These are phyloP conservation scores for Candida argentea DNA, from an alignment of 805 yeast genomes.

Conservation along the genomic window DNA sequence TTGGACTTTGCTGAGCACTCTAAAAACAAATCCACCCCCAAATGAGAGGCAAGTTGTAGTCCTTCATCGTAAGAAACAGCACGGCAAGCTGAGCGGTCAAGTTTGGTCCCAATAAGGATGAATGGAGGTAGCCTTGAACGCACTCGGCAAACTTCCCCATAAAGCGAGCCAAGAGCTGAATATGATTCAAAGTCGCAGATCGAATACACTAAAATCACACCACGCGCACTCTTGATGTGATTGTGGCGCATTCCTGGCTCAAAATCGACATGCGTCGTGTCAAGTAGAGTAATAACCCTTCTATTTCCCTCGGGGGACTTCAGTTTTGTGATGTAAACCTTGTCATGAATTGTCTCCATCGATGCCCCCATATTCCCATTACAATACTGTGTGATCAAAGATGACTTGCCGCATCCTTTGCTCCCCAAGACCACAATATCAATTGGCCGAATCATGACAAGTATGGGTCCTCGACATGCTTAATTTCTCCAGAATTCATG, in stretches of 20 bases:
- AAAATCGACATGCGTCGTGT: constrained; percentile 17
- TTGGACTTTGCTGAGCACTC: constrained; percentile 19
- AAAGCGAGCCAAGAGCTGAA: constrained; percentile 17
- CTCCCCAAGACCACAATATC: constrained; percentile 23
- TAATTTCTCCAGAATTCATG: too few species aligned
- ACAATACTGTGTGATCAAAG: constrained; percentile 15
- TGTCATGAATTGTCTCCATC: constrained; percentile 13
- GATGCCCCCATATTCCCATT: constrained; percentile 12
- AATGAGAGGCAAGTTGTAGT: constrained; percentile 12
- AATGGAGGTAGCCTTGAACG: constrained; percentile 19
- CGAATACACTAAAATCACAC: constrained; percentile 22
- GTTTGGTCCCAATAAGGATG: constrained; percentile 20
- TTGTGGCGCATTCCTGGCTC: constrained; percentile 15
- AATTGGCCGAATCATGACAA: constrained; percentile 6
- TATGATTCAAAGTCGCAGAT: constrained; percentile 18
- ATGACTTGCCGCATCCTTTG: constrained; percentile 15
- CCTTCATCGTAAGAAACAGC: constrained; percentile 23
- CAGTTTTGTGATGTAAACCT: too few species aligned
- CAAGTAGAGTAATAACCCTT: constrained; percentile 26
- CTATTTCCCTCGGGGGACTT: too few species aligned
- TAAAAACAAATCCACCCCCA: constrained; percentile 17
- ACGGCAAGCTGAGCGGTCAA: constrained; percentile 15
- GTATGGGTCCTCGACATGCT: background rate
- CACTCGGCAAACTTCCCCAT: constrained; percentile 13
- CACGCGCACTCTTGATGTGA: constrained; percentile 20